Base-by-base conservation (phyloP, 306 rosid genomes). In the Acacia crassicarpa region DNA sequence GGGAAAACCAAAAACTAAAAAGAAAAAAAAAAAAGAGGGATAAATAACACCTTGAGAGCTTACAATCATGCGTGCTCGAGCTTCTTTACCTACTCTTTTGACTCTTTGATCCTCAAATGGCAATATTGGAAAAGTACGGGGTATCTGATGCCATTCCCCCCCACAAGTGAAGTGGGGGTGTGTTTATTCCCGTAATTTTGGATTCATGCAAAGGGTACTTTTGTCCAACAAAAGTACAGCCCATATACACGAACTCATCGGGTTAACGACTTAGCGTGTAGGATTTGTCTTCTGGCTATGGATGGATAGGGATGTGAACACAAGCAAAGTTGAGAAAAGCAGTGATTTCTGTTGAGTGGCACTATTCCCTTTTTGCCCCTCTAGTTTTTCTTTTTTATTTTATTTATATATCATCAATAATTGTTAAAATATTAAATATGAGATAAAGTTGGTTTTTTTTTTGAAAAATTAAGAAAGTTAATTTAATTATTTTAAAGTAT, bases 241-340 rank as follows among this genome's bases (percentile, higher is more conserved):
- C 70, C 30, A 56, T n/a, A n/a, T 23, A 72, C 75, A 82, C 78
- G 78, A 79, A 48, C 81, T 46, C 87, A 86, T 54, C 86, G 87
- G 83, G 84, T 76, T 91, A 86, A 88, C 86, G 91, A 87, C 82
- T 83, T 95, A 73, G 94, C 95, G 98, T 93, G 97, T 88, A 51
- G 87, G 87, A 89, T 77, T 91, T 93, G 98, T 84, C 87, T 61
- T 74, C 83, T 85, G 85, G 74, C 74, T 78, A 80, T 78, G 90
- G 90, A 81, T 58, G 85, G 92, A 91, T 83, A 78, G 89, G 94
- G 87, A 91, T 88, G 92, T 88, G 88, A 89, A 92, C 91, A 70
- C 75, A 82, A 62, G 54, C 76, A 81, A 90, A 86, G 89, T 78
- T 78, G 46, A 81, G 32, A 81, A 86, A 87, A 85, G 15, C 88